Percentiles rank a stretch among this genome's conserved stretches.
Evolutionary conservation across 495 filamentous ascomycete genomes (phyloP).

Genomic region (Paragyromitra xinjiangensis): DNA sequence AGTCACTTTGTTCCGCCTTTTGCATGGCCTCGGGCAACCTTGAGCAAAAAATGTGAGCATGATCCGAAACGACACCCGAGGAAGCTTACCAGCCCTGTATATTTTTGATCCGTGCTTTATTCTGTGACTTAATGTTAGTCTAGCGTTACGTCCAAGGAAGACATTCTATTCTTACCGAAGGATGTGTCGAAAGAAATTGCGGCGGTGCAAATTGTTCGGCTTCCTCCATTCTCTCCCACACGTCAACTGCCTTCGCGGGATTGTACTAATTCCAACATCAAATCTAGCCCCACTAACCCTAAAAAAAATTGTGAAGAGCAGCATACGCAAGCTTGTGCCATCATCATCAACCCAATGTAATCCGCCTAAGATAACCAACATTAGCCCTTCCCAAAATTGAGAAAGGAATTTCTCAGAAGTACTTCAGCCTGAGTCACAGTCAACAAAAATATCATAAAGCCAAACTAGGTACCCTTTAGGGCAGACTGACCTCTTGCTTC

Average conservation of each 20-base stretch:
- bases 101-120: constrained; percentile 72
- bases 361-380: constrained; percentile 70
- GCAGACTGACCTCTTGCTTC: constrained; percentile 66
- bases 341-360: constrained; percentile 82
- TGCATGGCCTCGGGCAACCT: constrained; percentile 68
- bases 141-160: background rate
- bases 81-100: constrained; percentile 68
- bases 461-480: background rate
- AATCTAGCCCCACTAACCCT: constrained; percentile 62
- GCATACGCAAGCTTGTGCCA: constrained; percentile 62
- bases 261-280: constrained; percentile 66
- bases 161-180: constrained; percentile 65
- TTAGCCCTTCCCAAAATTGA: background rate
- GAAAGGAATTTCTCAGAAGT: constrained; percentile 59
- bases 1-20: constrained; percentile 65
- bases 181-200: constrained; percentile 87
- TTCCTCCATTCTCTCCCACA: constrained; percentile 82
- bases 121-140: constrained; percentile 60
- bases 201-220: constrained; percentile 68
- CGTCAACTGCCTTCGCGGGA: constrained; percentile 72
- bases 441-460: background rate
- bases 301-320: constrained; percentile 64
- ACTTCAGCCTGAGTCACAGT: constrained; percentile 60
- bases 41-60: constrained; percentile 8
- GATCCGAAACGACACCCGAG: background rate